Percentiles rank a stretch among this genome's conserved stretches.
phyloP scores from a whole-genome alignment of 2,329 filamentous ascomycete genomes.

The Paecilomyces sp. region DNA sequence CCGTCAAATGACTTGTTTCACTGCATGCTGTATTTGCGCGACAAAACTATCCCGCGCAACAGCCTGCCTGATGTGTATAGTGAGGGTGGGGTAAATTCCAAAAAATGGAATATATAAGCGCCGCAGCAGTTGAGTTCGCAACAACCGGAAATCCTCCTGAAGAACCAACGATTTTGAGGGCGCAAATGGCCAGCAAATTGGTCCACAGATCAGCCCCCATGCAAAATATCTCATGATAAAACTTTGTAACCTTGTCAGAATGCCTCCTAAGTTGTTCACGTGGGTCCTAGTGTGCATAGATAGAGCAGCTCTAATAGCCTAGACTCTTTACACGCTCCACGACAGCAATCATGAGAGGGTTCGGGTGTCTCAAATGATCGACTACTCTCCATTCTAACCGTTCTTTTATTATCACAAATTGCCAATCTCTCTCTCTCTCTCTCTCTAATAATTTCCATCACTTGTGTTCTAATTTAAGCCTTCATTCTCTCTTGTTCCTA shows the following conservation, averaged over 20 bases:
- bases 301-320: neutral
- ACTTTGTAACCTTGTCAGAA: neutral
- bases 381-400: neutral
- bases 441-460: too few species aligned
- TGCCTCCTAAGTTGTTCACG: neutral
- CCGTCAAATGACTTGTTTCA: neutral
- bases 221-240: neutral
- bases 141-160: neutral
- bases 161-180: neutral
- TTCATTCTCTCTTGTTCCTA: neutral
- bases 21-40: neutral
- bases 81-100: neutral
- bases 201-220: neutral
- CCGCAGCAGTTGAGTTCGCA: neutral
- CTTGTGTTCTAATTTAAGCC: neutral
- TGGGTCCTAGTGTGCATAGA: neutral
- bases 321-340: too few species aligned
- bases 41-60: neutral
- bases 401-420: neutral
- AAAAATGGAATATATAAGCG: neutral
- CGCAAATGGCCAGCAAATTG: neutral
- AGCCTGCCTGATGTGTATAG: neutral
- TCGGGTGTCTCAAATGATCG: too few species aligned
- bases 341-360: too few species aligned
- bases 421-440: too few species aligned